Evolutionary conservation across 805 yeast genomes (phyloP).

Genomic region (Hanseniaspora lindneri): DNA sequence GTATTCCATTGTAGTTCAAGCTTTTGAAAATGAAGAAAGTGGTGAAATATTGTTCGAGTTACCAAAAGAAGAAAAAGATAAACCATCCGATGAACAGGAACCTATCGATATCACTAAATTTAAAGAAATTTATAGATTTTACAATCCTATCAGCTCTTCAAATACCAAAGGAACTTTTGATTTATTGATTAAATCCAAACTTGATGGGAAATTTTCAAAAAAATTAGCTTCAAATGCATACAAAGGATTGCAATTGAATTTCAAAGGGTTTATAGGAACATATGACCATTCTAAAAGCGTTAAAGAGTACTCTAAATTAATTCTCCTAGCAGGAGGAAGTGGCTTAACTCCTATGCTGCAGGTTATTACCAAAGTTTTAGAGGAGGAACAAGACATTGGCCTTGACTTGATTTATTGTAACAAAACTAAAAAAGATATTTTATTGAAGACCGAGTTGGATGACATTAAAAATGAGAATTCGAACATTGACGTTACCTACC

Average conservation of each 20-base stretch:
- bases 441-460: slow-evolving; percentile 60
- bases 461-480: slow-evolving; percentile 56
- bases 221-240: slow-evolving; percentile 38
- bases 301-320: slow-evolving; percentile 51
- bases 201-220: slow-evolving; percentile 57
- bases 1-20: slow-evolving; percentile 53
- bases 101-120: slow-evolving; percentile 28
- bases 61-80: slow-evolving; percentile 10
- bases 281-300: slow-evolving; percentile 38
- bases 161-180: slow-evolving; percentile 66
- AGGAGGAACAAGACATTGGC: slow-evolving; percentile 54
- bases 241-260: slow-evolving; percentile 42
- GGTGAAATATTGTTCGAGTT: slow-evolving; percentile 13
- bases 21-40: slow-evolving; percentile 12
- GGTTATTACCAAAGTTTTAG: slow-evolving; percentile 56
- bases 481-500: slow-evolving; percentile 47
- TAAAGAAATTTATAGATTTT: slow-evolving; percentile 39
- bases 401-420: slow-evolving; percentile 58
- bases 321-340: slow-evolving; percentile 72
- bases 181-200: slow-evolving; percentile 62
- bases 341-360: slow-evolving; percentile 87
- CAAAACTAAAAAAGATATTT: slow-evolving; percentile 64
- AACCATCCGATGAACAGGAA: slow-evolving; percentile 7
- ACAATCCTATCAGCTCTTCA: slow-evolving; percentile 64
- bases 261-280: slow-evolving; percentile 72